A percentile compares a stretch with the other conserved stretches of the same genome.
Conservation (phyloP, 305 asterid genomes). For the Fraxinus sp. region DNA sequence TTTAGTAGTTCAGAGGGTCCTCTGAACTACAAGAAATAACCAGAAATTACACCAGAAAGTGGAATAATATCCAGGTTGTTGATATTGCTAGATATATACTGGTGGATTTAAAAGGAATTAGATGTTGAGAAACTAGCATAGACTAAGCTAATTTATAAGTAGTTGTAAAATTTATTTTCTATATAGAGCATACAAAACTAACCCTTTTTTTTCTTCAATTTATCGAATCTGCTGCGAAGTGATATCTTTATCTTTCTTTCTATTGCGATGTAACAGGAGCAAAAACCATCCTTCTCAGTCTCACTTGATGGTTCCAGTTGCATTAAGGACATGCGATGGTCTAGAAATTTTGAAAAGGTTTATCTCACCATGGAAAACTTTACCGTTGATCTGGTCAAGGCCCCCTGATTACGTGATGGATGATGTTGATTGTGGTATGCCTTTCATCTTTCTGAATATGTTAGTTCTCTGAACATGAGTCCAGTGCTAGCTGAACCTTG, state of each 20-base stretch:
- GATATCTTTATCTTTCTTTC: background rate
- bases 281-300: constrained; percentile 68
- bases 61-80: background rate
- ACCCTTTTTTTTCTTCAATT: background rate
- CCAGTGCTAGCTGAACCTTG: constrained; percentile 3
- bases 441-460: constrained; percentile 18
- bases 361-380: constrained; percentile 63
- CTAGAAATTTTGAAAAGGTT: constrained; percentile 48
- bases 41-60: no score
- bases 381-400: constrained; percentile 72
- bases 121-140: background rate
- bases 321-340: constrained; percentile 73
- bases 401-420: constrained; percentile 49
- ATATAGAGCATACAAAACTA: background rate
- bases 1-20: background rate
- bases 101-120: background rate
- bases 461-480: constrained; percentile 16
- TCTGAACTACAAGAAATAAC: no score
- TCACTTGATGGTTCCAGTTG: constrained; percentile 51
- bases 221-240: background rate
- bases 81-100: background rate
- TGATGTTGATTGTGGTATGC: constrained; percentile 75
- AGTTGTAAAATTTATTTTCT: background rate
- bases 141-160: background rate
- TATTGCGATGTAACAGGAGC: constrained; percentile 49